Base-by-base conservation (phyloP, 2,329 filamentous ascomycete species). In the Rutstroemia sp. region DNA sequence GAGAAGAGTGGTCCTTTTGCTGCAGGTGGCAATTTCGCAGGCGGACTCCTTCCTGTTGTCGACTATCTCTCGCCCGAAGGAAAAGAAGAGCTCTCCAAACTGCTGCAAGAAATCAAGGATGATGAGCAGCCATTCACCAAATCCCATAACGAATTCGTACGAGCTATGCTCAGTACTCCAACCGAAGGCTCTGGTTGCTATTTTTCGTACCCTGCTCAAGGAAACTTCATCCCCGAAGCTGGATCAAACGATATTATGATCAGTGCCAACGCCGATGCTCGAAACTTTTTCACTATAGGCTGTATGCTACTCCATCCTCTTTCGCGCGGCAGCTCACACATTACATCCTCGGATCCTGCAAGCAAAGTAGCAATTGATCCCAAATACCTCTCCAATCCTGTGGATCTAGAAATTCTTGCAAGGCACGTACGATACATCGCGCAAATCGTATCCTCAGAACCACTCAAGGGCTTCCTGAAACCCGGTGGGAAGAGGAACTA, bases 281-380 rank as follows among this genome's bases (percentile, higher is more conserved):
- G 79, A 0, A 72, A 73, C 64, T 79, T 79, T 67, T 70, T 81
- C 55, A 82, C 79, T 1, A 75, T 85, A 1, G 77, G 85, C 12
- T 59, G 65, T 1, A 64, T 71, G 18, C 69, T 71, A 61, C 69
- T 67, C 8, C 62, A 74, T 57, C 67, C 72, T 0, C 69, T 75
- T 39, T 75, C 73, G 0, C 71, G 74, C n/a, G 75, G 74, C 2
- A 70, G 59, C 12, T 62, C 73, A 0, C 75, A 77, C 55, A 71
- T 77, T 38, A 61, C 60, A 0, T 73, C 71, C 0, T 60, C 58
- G 0, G 64, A 58, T 1, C 61, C 69, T 21, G 73, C 75, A 0
- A 39, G 59, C 1, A 45, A 45, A 12, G 18, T 45, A 2, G 9
- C 41, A 18, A 75, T 78, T 58, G 72, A 78, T 59, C 71, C 72